Evolutionary conservation across 83 land plant genomes (phyloP).

Genomic region (Isoetes engelmannii): DNA sequence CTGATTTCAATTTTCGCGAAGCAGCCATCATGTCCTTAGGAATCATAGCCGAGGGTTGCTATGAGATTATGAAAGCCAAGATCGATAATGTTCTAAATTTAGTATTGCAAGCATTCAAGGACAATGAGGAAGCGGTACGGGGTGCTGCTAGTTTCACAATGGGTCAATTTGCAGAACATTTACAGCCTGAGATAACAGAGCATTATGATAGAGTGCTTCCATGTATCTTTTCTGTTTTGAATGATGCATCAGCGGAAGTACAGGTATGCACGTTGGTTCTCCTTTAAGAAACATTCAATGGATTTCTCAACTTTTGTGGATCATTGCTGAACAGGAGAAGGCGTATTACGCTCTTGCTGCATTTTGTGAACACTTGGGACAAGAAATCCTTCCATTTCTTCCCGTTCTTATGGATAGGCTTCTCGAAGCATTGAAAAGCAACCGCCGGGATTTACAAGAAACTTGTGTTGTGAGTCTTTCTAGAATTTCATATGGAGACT

Average conservation of each 20-base stretch:
- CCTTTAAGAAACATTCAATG: background rate
- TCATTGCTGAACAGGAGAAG: slow-evolving; percentile 55
- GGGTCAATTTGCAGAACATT: slow-evolving; percentile 94
- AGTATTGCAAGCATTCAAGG: slow-evolving; percentile 69
- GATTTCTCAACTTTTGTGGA: background rate
- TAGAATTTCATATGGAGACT: background rate
- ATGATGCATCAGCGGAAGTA: slow-evolving; percentile 79
- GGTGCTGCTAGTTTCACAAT: slow-evolving; percentile 94
- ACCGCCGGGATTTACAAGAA: slow-evolving; percentile 75
- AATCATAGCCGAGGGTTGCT: slow-evolving; percentile 85
- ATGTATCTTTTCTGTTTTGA: slow-evolving; percentile 71
- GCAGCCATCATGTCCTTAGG: slow-evolving; percentile 87
- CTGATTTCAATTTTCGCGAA: slow-evolving; percentile 64
- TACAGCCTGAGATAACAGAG: slow-evolving; percentile 82
- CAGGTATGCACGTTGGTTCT: slow-evolving; percentile 44
- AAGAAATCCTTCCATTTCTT: slow-evolving; percentile 78
- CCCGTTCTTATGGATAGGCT: slow-evolving; percentile 80
- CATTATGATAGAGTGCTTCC: slow-evolving; percentile 88
- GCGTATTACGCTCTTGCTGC: slow-evolving; percentile 95
- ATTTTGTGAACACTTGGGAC: slow-evolving; percentile 90
- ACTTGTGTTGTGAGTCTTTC: slow-evolving; percentile 77
- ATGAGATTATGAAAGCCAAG: slow-evolving; percentile 61
- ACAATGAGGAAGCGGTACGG: slow-evolving; percentile 79
- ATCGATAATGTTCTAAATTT: slow-evolving; percentile 56
- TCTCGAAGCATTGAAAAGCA: slow-evolving; percentile 60